Percentiles rank a stretch among this genome's conserved stretches.
These are phyloP conservation scores for Ogataea salicorniae DNA, from an alignment of 805 yeast genomes.

Conservation along the genomic window DNA sequence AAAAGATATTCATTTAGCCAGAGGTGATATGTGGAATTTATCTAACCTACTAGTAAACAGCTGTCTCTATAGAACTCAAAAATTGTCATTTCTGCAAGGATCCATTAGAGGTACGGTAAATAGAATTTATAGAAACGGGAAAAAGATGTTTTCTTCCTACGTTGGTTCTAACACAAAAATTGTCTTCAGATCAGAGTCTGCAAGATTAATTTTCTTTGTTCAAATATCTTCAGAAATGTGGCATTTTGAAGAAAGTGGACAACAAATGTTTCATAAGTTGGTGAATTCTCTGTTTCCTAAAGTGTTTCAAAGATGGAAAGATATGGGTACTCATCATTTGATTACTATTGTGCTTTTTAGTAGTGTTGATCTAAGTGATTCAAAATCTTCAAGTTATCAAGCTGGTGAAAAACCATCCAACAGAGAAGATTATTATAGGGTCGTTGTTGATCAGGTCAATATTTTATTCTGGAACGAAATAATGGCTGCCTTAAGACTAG, in stretches of 20 bases:
- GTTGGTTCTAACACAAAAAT: slow-evolving; percentile 70
- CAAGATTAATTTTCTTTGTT: slow-evolving; percentile 73
- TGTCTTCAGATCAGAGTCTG: slow-evolving; percentile 87
- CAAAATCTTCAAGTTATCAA: slow-evolving; percentile 35
- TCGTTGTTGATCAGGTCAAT: slow-evolving; percentile 92
- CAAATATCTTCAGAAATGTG: slow-evolving; percentile 96
- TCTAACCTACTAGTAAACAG: slow-evolving; percentile 54
- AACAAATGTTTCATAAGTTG: slow-evolving; percentile 85
- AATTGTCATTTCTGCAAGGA: slow-evolving; percentile 52
- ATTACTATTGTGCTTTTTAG: slow-evolving; percentile 87
- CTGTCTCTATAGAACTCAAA: slow-evolving; percentile 65
- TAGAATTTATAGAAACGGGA: slow-evolving; percentile 62
- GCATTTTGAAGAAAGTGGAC: slow-evolving; percentile 96
- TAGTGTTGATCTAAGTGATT: slow-evolving; percentile 55
- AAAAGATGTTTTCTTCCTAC: slow-evolving; percentile 67
- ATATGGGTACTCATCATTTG: slow-evolving; percentile 81
- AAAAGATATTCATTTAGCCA: slow-evolving; percentile 71
- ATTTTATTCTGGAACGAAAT: slow-evolving; percentile 87
- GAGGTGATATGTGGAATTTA: slow-evolving; percentile 92
- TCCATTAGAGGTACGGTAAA: slow-evolving; percentile 61
- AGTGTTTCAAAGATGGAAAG: slow-evolving; percentile 83
- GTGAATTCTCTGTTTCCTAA: slow-evolving; percentile 90
- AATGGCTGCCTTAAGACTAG: slow-evolving; percentile 80
- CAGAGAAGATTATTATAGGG: slow-evolving; percentile 77
- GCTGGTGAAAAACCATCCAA: slow-evolving; percentile 67